Conservation (phyloP, 139 green algal genomes). For the Chlamydomonas incerta region DNA sequence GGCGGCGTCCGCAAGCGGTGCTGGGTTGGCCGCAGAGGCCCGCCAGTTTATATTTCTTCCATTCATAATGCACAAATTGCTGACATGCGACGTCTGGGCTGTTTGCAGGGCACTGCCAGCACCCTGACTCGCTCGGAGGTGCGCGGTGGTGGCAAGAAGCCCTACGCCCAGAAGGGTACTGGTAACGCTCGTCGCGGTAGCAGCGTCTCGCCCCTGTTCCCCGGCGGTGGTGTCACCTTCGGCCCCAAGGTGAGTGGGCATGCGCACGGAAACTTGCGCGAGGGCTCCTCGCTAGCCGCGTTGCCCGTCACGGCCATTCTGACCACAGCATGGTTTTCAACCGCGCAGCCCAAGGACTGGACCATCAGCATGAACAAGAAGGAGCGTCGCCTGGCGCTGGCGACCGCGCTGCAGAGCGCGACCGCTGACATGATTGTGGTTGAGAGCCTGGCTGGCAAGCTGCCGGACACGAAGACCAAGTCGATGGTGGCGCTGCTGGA, state of each 20-base stretch:
- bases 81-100: too few relatives aligned
- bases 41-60: too few relatives aligned
- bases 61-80: too few relatives aligned
- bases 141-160: constrained; percentile 96
- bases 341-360: constrained; percentile 93
- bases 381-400: constrained; percentile 93
- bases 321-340: not conserved
- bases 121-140: constrained; percentile 95
- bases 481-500: constrained; percentile 77
- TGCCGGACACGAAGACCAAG: constrained; percentile 88
- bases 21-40: too few relatives aligned
- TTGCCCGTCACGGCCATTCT: too few relatives aligned
- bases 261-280: too few relatives aligned
- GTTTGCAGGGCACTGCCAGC: constrained; percentile 87
- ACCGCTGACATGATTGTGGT: constrained; percentile 89
- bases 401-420: constrained; percentile 94
- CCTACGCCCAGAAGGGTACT: constrained; percentile 97
- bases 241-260: constrained; percentile 89
- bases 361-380: constrained; percentile 99
- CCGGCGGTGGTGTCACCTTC: constrained; percentile 96
- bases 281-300: too few relatives aligned
- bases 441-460: constrained; percentile 71
- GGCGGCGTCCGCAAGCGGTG: too few relatives aligned
- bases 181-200: constrained; percentile 92
- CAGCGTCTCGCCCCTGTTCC: constrained; percentile 85